Percentiles rank a stretch among this genome's conserved stretches.
These are phyloP conservation scores for Scytalidium lignicola DNA, from an alignment of 2,329 filamentous ascomycete genomes.

Conservation along the genomic window DNA sequence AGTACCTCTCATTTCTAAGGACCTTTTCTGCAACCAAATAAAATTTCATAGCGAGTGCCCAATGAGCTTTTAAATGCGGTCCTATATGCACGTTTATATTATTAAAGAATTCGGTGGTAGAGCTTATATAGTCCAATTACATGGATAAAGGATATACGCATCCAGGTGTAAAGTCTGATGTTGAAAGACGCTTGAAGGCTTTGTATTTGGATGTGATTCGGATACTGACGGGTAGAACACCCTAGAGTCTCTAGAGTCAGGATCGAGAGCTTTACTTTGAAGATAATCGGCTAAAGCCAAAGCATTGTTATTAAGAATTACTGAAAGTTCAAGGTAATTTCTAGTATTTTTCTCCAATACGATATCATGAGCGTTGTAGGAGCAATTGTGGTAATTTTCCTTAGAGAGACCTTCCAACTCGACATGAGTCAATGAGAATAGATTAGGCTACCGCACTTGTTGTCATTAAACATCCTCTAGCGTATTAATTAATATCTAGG, in stretches of 20 bases:
- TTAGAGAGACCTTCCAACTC: too few relatives aligned
- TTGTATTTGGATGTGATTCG: slow-evolving; percentile 19
- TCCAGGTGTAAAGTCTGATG: slow-evolving; percentile 44
- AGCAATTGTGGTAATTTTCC: too few relatives aligned
- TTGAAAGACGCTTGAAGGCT: slow-evolving; percentile 19
- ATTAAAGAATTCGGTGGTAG: slow-evolving; percentile 44
- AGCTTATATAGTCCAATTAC: slow-evolving; percentile 39
- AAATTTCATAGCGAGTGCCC: slow-evolving; percentile 29
- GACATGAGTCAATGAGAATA: too few relatives aligned
- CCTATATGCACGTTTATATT: slow-evolving; percentile 42
- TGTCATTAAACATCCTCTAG: too few relatives aligned
- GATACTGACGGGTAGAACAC: slow-evolving; percentile 40
- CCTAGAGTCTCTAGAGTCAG: slow-evolving; percentile 26
- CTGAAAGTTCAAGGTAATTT: slow-evolving; percentile 36
- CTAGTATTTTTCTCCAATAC: slow-evolving; percentile 40
- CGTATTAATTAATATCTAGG: too few relatives aligned
- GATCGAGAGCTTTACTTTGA: slow-evolving; percentile 18
- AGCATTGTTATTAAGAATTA: slow-evolving; percentile 34
- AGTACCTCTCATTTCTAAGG: too few relatives aligned
- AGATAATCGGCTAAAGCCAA: slow-evolving; percentile 35
- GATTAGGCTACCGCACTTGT: too few relatives aligned
- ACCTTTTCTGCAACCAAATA: too few relatives aligned
- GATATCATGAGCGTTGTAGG: too few relatives aligned
- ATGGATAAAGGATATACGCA: slow-evolving; percentile 51
- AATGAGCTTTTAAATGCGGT: slow-evolving; percentile 45